These are phyloP conservation scores for Xerocomus alliaceus DNA, from an alignment of 1,284 basidiomycete genomes.

Conservation along the genomic window DNA sequence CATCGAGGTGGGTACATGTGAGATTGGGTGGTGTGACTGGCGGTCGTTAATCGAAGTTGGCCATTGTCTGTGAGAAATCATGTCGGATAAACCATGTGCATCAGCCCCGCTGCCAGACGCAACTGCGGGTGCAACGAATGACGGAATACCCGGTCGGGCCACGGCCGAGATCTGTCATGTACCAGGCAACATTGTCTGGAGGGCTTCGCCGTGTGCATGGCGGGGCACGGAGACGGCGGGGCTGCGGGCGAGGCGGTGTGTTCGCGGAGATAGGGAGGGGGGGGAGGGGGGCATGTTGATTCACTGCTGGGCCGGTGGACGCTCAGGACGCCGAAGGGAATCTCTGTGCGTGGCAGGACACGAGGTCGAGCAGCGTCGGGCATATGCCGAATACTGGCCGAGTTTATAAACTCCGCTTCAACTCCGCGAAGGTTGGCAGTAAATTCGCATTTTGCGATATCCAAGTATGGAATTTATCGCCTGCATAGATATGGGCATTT, in stretches of 20 bases:
- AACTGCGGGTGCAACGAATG: not conserved
- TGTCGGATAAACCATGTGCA: not conserved
- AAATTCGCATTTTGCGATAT: constrained; percentile 17
- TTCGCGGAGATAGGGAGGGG: constrained; percentile 7
- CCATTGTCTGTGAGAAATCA: not conserved
- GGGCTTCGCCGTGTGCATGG: no score
- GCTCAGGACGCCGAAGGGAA: constrained; percentile 18
- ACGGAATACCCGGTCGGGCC: no score
- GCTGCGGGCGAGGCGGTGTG: no score
- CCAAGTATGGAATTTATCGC: constrained; percentile 28
- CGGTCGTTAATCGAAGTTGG: no score
- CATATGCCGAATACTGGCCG: constrained; percentile 19
- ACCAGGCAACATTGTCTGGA: no score
- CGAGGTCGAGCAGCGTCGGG: constrained; percentile 19
- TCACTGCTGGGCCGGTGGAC: constrained; percentile 16
- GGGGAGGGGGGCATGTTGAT: not conserved
- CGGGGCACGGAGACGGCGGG: no score
- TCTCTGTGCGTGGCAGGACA: constrained; percentile 19
- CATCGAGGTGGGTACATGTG: no score
- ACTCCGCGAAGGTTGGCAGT: constrained; percentile 31
- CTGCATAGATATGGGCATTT: constrained; percentile 25
- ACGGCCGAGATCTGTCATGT: not conserved
- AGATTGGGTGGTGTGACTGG: no score
- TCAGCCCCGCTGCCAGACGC: not conserved
- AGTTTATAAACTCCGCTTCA: constrained; percentile 26